Conservation (phyloP, 1,139 yeast species). For the Arxiozyma bovina region DNA sequence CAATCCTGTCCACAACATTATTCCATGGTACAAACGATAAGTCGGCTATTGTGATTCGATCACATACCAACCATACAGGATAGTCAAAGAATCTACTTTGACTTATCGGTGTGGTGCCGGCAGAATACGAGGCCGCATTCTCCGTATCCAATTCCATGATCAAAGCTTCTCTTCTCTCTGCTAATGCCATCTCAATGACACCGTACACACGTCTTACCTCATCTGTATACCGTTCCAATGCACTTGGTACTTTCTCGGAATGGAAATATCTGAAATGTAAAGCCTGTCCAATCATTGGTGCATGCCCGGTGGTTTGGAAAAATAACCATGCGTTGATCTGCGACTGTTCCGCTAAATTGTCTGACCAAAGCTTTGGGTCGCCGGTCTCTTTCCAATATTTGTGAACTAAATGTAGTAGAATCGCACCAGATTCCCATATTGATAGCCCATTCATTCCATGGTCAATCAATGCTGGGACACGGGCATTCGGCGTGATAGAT, state of each 20-base stretch:
- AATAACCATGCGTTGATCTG: constrained; percentile 84
- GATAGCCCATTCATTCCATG: constrained; percentile 72
- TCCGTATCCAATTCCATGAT: constrained; percentile 87
- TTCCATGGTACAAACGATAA: constrained; percentile 94
- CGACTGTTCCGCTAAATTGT: constrained; percentile 71
- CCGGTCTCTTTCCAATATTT: constrained; percentile 63
- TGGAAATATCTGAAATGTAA: constrained; percentile 89
- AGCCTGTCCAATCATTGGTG: constrained; percentile 97
- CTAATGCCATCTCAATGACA: constrained; percentile 89
- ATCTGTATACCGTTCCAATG: constrained; percentile 84
- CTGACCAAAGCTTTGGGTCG: constrained; percentile 73
- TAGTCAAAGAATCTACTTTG: constrained; percentile 83
- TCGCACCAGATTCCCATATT: constrained; percentile 93
- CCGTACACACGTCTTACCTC: constrained; percentile 92
- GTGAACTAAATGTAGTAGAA: constrained; percentile 65
- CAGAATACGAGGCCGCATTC: constrained; percentile 78
- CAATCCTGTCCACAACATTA: constrained; percentile 87
- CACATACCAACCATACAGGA: constrained; percentile 94
- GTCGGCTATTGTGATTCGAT: constrained; percentile 83
- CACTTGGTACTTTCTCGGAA: constrained; percentile 76
- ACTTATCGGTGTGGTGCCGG: constrained; percentile 81
- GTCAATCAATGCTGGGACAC: constrained; percentile 90
- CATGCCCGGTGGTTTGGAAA: constrained; percentile 93
- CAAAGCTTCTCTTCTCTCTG: constrained; percentile 83
- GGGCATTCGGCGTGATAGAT: constrained; percentile 83